Percentiles rank a stretch among this genome's conserved stretches.
phyloP scores from a whole-genome alignment of 352 stramenopile genomes.

The Elongisporangium undulatum region DNA sequence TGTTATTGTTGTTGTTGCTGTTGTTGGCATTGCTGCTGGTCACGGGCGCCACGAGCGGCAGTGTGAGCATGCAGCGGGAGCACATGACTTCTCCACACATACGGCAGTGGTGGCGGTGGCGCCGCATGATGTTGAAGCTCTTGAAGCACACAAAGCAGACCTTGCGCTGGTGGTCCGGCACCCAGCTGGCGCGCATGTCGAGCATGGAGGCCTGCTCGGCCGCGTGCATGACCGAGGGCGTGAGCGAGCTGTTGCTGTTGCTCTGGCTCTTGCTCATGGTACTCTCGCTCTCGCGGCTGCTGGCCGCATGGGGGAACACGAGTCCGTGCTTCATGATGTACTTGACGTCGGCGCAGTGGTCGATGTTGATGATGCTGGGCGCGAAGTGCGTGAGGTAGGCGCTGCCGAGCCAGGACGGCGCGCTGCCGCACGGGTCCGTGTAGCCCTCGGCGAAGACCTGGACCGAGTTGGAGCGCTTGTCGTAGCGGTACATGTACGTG shows the following conservation, averaged over 20 bases:
- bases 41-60: conserved; percentile 49
- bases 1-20: conserved; percentile 8
- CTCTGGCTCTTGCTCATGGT: conserved; percentile 22
- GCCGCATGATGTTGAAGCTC: conserved; percentile 55
- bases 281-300: conserved; percentile 27
- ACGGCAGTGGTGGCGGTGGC: conserved; percentile 68
- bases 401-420: conserved; percentile 44
- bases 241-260: conserved; percentile 14
- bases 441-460: conserved; percentile 68
- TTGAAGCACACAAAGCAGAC: conserved; percentile 68
- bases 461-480: conserved; percentile 42
- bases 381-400: conserved; percentile 62
- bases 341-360: conserved; percentile 73
- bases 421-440: conserved; percentile 44
- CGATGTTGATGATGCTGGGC: conserved; percentile 50
- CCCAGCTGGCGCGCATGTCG: conserved; percentile 39
- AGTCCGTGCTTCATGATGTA: conserved; percentile 78
- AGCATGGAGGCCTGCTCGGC: conserved; percentile 4
- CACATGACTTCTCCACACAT: conserved; percentile 83
- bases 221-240: conserved; percentile 15
- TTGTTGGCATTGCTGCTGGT: conserved; percentile 14
- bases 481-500: conserved; percentile 60
- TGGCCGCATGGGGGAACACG: conserved; percentile 48
- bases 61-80: conserved; percentile 55
- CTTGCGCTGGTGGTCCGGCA: conserved; percentile 58